Conservation (phyloP, 2,329 filamentous ascomycete species). For the Cadophora luteo-olivacea region DNA sequence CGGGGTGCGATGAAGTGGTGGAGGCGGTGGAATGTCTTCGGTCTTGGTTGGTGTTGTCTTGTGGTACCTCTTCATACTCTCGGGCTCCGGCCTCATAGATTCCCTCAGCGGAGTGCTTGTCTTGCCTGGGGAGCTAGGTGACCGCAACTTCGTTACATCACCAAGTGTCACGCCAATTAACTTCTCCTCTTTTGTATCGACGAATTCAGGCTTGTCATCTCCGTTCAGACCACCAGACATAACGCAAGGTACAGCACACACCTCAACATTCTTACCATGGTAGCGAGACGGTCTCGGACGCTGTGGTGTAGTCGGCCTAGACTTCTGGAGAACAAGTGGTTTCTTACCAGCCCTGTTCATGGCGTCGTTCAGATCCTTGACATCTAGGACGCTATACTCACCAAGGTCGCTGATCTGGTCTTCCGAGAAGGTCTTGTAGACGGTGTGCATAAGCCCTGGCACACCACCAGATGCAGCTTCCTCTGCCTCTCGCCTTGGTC, state of each 20-base stretch:
- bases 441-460: slow-evolving; percentile 17
- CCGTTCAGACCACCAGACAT: slow-evolving; percentile 21
- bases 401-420: slow-evolving; percentile 18
- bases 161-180: slow-evolving; percentile 17
- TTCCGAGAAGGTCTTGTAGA: slow-evolving; percentile 18
- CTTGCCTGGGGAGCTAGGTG: slow-evolving; percentile 26
- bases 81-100: slow-evolving; percentile 32
- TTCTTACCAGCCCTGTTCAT: slow-evolving; percentile 36
- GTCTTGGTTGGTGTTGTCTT: slow-evolving; percentile 26
- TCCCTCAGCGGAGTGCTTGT: slow-evolving; percentile 32
- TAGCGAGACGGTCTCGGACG: slow-evolving; percentile 17
- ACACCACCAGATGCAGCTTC: slow-evolving; percentile 17
- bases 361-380: slow-evolving; percentile 35
- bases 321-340: slow-evolving; percentile 26
- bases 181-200: slow-evolving; percentile 1
- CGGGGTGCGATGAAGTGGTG: slow-evolving; percentile 43
- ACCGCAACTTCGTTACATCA: slow-evolving; percentile 27
- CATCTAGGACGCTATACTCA: slow-evolving; percentile 25
- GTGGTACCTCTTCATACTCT: slow-evolving; percentile 22
- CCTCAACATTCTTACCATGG: slow-evolving; percentile 14
- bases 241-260: slow-evolving; percentile 7
- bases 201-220: background rate
- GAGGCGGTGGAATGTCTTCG: slow-evolving; percentile 42
- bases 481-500: slow-evolving; percentile 34
- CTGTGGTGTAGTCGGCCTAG: slow-evolving; percentile 1